Base-by-base conservation (phyloP, 371 early-diverging fungal genomes). In the Sporodiniella umbellata region DNA sequence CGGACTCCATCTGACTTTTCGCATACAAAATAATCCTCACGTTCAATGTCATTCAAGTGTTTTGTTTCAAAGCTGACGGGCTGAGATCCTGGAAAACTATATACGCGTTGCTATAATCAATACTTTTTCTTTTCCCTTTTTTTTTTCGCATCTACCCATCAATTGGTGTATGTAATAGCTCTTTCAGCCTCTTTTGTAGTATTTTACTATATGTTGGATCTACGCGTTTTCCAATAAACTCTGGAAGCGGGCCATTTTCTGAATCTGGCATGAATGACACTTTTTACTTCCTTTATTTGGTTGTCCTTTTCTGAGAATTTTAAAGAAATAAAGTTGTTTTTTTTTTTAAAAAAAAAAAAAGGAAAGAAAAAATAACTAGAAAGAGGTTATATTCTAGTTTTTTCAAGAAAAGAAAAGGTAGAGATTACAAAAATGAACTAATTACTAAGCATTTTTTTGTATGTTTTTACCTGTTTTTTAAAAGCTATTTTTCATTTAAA, bases 1-100 rank as follows among this genome's bases (percentile, higher is more conserved):
- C 95, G 84, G 10, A 90, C 72, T 2, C 94, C 94, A 62, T 93
- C 90, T n/a, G 88, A 86, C 68, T 93, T 94, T 54, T 95, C 95
- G 55, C 87, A 85, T 23, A 92, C 94, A 70, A 87, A 93, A 64
- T 90, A 96, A 62, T 93, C 87, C 60, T 92, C 87, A 15, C 75
- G 65, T 37, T 85, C 70, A 18, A 96, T 75, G 37, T 75, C 74
- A 19, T 63, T 54, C 4, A 95, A 48, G 66, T 92, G 89, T 18
- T 70, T 66, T 10, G 66, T 45, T 30, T 79, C 81, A 60, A 96
- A 90, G 28, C 72, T 70, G 35, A 95, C 85, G 35, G 95, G 95
- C 58, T 94, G 95, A 18, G 90, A 80, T 23, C 97, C 97, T 54
- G 94, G 89, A 71, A 94, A 96, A 25, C 86, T 86, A 58, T 12